These are phyloP conservation scores for Pythium biforme DNA, from an alignment of 352 stramenopile species.

Conservation along the genomic window DNA sequence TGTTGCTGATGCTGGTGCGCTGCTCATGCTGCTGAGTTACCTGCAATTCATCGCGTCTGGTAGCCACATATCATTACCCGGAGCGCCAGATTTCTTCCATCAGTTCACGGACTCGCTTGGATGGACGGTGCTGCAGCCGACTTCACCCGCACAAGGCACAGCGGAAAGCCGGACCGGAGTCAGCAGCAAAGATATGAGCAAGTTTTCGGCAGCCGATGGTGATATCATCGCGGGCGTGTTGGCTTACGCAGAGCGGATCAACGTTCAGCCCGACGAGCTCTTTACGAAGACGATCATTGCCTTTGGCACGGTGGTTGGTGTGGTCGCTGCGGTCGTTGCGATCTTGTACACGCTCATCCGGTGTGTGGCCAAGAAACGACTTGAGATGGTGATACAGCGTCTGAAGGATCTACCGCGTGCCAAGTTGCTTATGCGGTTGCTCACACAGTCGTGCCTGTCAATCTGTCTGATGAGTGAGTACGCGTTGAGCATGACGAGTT, in stretches of 20 bases:
- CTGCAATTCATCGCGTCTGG: constrained; percentile 68
- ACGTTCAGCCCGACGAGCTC: constrained; percentile 63
- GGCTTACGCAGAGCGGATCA: constrained; percentile 60
- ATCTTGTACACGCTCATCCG: constrained; percentile 55
- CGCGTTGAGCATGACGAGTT: constrained; percentile 75
- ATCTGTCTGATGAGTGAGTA: constrained; percentile 82
- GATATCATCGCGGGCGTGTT: constrained; percentile 77
- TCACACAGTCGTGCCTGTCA: constrained; percentile 68
- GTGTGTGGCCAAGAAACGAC: constrained; percentile 39
- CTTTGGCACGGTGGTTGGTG: constrained; percentile 55
- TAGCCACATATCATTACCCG: constrained; percentile 61
- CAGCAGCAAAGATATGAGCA: constrained; percentile 32
- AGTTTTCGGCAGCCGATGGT: constrained; percentile 57
- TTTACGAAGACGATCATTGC: constrained; percentile 74
- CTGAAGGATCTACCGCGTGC: constrained; percentile 67
- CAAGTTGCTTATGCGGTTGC: constrained; percentile 63
- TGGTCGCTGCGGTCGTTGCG: constrained; percentile 54
- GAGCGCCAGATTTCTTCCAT: constrained; percentile 57
- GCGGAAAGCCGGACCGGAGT: constrained; percentile 18
- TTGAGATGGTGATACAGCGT: constrained; percentile 57
- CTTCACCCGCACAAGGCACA: background rate
- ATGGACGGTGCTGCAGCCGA: constrained; percentile 54
- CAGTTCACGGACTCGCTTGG: constrained; percentile 71
- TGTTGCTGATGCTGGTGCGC: constrained; percentile 44
- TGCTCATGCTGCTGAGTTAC: constrained; percentile 71